Base-by-base conservation (phyloP, 768 basidiomycete genomes). In the Leccinum imitatum region DNA sequence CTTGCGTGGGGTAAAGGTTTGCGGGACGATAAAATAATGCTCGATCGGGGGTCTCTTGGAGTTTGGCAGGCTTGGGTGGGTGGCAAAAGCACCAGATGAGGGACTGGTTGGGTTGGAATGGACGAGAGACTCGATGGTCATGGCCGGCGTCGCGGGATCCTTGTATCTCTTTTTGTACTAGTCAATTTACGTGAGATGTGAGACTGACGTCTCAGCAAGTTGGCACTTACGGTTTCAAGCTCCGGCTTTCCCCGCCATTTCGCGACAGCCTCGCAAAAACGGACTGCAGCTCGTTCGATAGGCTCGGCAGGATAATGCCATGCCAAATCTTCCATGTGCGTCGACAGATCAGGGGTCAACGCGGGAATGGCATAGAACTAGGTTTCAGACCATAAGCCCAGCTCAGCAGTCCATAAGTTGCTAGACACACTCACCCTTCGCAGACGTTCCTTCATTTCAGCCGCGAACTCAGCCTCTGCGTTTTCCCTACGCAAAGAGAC, bases 181-280 rank as follows among this genome's bases (percentile, higher is more conserved):
- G 66, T 50, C 62, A 69, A 25, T 67, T 66, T 72, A 69, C 63
- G 67, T 67, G 68, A 63, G 68, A 60, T 50, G 66, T 65, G 54
- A 60, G 35, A 62, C 56, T 55, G 30, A 13, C 21, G 13, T 33
- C 37, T 15, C 25, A 54, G 30, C 9, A 15, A 41, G 37, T 13
- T 13, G 57, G 54, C 56, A 46, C 74, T 57, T 63, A 90, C 90
- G 3, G 86, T 88, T 74, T 91, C 89, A 8, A 94, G 80, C 65
- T 93, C 92, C 39, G 91, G 91, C 68, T 88, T 90, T 3, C 91
- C 91, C 65, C 91, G 77, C 92, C 91, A 94, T 55, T 82, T 83
- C 1, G 89, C 85, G 48, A 93, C 80, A 37, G 90, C 90, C 69
- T 94, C 91, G 67, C 87, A 91, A 67, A 90, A 94, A 53, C 90